phyloP scores from a whole-genome alignment of 2,329 filamentous ascomycete genomes.

The Exophiala calicioides region DNA sequence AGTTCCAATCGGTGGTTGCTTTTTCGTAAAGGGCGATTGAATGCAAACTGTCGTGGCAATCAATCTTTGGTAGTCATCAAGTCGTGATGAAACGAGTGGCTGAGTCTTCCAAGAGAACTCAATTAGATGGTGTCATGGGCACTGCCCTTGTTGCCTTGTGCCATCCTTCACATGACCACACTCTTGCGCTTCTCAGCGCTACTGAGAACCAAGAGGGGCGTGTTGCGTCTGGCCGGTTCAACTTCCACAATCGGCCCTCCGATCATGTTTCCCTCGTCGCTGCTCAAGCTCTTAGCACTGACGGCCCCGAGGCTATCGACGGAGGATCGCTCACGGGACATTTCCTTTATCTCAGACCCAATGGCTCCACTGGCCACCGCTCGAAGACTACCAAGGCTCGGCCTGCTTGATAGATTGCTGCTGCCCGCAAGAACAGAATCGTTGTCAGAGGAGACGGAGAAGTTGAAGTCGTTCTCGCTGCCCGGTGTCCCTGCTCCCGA shows the following conservation, averaged over 20 bases:
- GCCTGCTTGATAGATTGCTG: slow-evolving; percentile 76
- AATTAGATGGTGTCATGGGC: slow-evolving; percentile 16
- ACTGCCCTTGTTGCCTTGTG: slow-evolving; percentile 18
- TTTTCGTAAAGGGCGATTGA: slow-evolving; percentile 12
- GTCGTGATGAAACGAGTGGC: slow-evolving; percentile 29
- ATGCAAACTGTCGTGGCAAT: slow-evolving; percentile 20
- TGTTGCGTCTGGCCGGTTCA: slow-evolving; percentile 69
- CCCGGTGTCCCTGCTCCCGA: slow-evolving; percentile 83
- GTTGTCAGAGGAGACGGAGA: slow-evolving; percentile 71
- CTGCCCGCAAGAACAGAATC: slow-evolving; percentile 71
- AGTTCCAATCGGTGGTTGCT: slow-evolving; percentile 12
- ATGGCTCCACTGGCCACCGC: slow-evolving; percentile 81
- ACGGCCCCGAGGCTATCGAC: slow-evolving; percentile 51
- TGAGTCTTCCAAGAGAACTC: slow-evolving; percentile 30
- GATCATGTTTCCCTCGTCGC: slow-evolving; percentile 58
- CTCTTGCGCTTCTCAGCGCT: slow-evolving; percentile 89
- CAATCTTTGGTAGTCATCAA: slow-evolving; percentile 27
- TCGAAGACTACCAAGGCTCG: slow-evolving; percentile 71
- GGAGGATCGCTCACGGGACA: slow-evolving; percentile 60
- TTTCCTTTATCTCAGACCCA: slow-evolving; percentile 81
- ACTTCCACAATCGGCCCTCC: slow-evolving; percentile 58
- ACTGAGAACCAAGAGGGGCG: slow-evolving; percentile 82
- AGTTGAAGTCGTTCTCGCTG: slow-evolving; percentile 73
- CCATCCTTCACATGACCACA: slow-evolving; percentile 33
- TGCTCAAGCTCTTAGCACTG: slow-evolving; percentile 65